Conservation (phyloP, 164 flowering plant species). For the Liquidambar formosana region DNA sequence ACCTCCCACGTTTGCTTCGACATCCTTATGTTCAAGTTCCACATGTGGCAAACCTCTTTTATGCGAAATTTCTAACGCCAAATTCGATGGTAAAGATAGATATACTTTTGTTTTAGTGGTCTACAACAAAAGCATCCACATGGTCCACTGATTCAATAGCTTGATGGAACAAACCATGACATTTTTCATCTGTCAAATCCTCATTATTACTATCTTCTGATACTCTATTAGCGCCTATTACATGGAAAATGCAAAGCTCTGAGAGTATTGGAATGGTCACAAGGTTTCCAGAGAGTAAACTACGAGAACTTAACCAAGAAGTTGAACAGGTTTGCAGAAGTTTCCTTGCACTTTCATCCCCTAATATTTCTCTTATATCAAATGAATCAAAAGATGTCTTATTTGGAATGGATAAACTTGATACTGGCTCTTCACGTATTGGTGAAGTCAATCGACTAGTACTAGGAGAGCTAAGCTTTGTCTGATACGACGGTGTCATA, state of each 20-base stretch:
- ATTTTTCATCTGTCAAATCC: conserved; percentile 16
- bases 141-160: conserved; percentile 16
- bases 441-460: conserved; percentile 21
- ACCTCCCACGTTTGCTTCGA: conserved; percentile 17
- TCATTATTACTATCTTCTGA: conserved; percentile 16
- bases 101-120: conserved; percentile 49
- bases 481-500: conserved; percentile 48
- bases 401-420: conserved; percentile 17
- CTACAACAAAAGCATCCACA: conserved; percentile 47
- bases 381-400: conserved; percentile 25
- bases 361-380: conserved; percentile 41
- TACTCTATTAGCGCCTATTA: conserved; percentile 37
- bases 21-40: conserved; percentile 19
- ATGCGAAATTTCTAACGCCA: conserved; percentile 17
- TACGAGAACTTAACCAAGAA: conserved; percentile 58
- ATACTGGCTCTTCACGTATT: conserved; percentile 23
- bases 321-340: conserved; percentile 51
- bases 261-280: conserved; percentile 61
- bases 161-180: conserved; percentile 9
- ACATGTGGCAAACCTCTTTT: conserved; percentile 13
- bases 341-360: conserved; percentile 50
- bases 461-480: conserved; percentile 37
- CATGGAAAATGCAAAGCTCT: conserved; percentile 46
- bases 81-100: conserved; percentile 30
- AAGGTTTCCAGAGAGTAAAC: conserved; percentile 68